Percentiles rank a stretch among this genome's conserved stretches.
phyloP scores from a whole-genome alignment of 1,139 yeast genomes.

The Meyerozyma carpophila region DNA sequence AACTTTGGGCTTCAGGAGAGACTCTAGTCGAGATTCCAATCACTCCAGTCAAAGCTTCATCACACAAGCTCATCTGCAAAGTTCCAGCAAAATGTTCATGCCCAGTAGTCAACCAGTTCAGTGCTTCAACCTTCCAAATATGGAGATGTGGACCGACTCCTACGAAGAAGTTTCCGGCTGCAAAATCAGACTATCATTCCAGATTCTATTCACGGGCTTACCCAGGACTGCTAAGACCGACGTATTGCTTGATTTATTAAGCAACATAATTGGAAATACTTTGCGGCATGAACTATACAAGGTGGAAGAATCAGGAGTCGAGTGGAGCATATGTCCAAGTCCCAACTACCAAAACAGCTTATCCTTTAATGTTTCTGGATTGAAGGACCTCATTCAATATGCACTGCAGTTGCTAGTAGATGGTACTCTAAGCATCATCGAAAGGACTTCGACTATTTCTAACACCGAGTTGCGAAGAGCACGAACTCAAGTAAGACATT shows the following conservation, averaged over 20 bases:
- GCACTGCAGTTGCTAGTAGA: not conserved
- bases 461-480: slow-evolving; percentile 36
- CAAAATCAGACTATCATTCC: slow-evolving; percentile 38
- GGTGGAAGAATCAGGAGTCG: slow-evolving; percentile 45
- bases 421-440: slow-evolving; percentile 6
- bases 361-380: slow-evolving; percentile 46
- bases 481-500: slow-evolving; percentile 36
- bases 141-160: not conserved
- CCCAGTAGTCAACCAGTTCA: not conserved
- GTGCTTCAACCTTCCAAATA: not conserved
- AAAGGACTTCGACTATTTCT: slow-evolving; percentile 7
- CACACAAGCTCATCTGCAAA: too few relatives aligned
- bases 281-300: slow-evolving; percentile 41
- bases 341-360: slow-evolving; percentile 46
- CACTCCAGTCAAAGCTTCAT: too few relatives aligned
- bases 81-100: too few relatives aligned
- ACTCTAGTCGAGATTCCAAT: too few relatives aligned
- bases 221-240: slow-evolving; percentile 26
- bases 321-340: slow-evolving; percentile 52
- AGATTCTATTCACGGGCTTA: slow-evolving; percentile 24
- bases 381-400: slow-evolving; percentile 5
- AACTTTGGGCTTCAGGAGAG: slow-evolving; percentile 4
- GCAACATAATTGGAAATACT: slow-evolving; percentile 36
- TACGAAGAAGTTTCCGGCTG: slow-evolving; percentile 8
- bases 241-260: slow-evolving; percentile 44